Percentiles rank a stretch among this genome's conserved stretches.
These are phyloP conservation scores for Plasmodium coatneyi DNA, from an alignment of 169 alveolate genomes.

Conservation along the genomic window DNA sequence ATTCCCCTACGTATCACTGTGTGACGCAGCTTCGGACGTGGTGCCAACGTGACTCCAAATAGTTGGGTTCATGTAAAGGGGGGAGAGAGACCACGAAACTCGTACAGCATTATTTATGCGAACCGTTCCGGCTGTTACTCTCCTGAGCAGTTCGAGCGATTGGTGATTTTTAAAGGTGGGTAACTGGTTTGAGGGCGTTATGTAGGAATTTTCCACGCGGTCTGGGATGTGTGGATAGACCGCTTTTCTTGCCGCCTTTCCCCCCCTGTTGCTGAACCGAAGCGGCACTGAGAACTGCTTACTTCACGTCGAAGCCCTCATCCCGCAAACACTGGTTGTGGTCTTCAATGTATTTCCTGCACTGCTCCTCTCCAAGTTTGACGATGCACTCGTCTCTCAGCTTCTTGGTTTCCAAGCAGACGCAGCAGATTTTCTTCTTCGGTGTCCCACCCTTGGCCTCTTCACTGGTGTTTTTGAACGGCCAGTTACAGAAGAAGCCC, in stretches of 20 bases:
- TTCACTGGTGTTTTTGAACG: slow-evolving; percentile 25
- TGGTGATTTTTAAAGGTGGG: background rate
- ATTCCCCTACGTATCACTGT: background rate
- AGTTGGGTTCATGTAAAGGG: background rate
- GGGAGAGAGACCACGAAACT: background rate
- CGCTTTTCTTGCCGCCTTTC: background rate
- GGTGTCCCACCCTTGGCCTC: slow-evolving; percentile 21
- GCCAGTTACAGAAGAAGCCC: slow-evolving; percentile 12
- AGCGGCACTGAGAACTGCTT: background rate
- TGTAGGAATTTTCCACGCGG: background rate
- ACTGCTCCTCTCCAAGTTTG: slow-evolving; percentile 78
- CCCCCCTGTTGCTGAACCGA: background rate
- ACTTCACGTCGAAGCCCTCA: slow-evolving; percentile 82
- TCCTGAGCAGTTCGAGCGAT: background rate
- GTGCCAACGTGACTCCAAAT: background rate
- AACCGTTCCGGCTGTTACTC: background rate
- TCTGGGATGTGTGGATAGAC: too few relatives aligned
- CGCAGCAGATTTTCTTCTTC: slow-evolving; percentile 80
- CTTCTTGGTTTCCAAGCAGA: slow-evolving; percentile 83
- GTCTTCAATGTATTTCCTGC: slow-evolving; percentile 78
- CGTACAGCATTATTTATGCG: background rate
- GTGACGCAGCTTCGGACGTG: background rate
- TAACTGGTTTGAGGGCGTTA: background rate
- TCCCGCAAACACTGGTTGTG: slow-evolving; percentile 81
- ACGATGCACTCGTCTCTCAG: slow-evolving; percentile 84